Evolutionary conservation across 306 rosid species (phyloP).

Genomic region (Cicer arietinum): DNA sequence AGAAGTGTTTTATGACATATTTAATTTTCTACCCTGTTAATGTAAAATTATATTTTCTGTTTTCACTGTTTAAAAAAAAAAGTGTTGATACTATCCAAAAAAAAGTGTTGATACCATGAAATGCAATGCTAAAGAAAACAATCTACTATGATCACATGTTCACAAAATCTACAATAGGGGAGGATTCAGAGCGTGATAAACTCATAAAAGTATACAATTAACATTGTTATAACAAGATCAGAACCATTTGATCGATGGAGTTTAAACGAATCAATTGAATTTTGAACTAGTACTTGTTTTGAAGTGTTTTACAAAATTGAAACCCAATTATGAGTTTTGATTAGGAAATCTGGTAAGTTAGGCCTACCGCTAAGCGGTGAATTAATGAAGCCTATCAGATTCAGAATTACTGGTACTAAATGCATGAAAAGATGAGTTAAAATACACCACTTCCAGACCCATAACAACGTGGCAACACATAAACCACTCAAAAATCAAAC

Average conservation of each 20-base stretch:
- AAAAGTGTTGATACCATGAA: no score
- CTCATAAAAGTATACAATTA: neutral
- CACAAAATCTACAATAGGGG: neutral
- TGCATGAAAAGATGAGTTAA: neutral
- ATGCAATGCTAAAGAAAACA: neutral
- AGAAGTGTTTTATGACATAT: no score
- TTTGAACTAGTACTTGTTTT: neutral
- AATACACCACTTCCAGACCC: neutral
- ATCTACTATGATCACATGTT: neutral
- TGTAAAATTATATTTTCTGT: no score
- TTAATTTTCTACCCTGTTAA: no score
- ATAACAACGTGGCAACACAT: conserved; percentile 60
- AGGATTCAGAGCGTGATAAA: neutral
- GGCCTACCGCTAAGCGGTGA: neutral
- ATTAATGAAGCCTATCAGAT: neutral
- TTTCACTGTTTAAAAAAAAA: no score
- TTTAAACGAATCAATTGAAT: neutral
- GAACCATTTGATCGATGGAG: neutral
- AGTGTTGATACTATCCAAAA: no score
- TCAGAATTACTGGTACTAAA: neutral
- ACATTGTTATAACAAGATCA: neutral
- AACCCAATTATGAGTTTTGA: no score
- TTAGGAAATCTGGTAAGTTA: no score
- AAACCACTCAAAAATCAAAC: conserved; percentile 33
- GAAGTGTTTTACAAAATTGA: no score